These are phyloP conservation scores for Neurospora sp. DNA, from an alignment of 495 filamentous ascomycete species.

Conservation along the genomic window DNA sequence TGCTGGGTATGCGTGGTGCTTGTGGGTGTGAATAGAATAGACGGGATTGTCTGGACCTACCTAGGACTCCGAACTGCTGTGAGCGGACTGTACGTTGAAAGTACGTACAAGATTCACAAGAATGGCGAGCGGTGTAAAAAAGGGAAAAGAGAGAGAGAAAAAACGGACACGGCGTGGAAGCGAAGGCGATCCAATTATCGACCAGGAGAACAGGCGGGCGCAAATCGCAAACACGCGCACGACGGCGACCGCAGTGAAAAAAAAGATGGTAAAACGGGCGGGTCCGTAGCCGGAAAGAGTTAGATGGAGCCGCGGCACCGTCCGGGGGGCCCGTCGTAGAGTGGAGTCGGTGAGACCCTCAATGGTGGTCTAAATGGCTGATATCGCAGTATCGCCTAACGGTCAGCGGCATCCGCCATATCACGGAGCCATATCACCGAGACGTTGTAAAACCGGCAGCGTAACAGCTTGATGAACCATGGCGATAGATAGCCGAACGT, in stretches of 20 bases:
- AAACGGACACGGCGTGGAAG: slow-evolving; percentile 10
- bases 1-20: too few relatives aligned
- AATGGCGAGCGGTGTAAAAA: not conserved
- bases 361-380: not conserved
- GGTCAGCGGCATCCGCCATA: not conserved
- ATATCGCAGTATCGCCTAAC: not conserved
- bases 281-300: slow-evolving; percentile 14
- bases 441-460: not conserved
- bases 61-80: not conserved
- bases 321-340: slow-evolving; percentile 3
- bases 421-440: not conserved
- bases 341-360: slow-evolving; percentile 19
- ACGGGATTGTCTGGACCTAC: not conserved
- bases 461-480: not conserved
- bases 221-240: not conserved
- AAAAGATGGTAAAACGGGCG: slow-evolving; percentile 10
- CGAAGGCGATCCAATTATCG: slow-evolving; percentile 3
- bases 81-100: not conserved
- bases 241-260: slow-evolving; percentile 6
- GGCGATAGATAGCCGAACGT: not conserved
- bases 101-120: not conserved
- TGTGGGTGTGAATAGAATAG: not conserved
- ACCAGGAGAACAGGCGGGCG: not conserved
- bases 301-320: slow-evolving; percentile 6
- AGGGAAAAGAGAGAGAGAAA: slow-evolving; percentile 10